Base-by-base conservation (phyloP, 2,329 filamentous ascomycete genomes). In the Trichoderma oligosporum region DNA sequence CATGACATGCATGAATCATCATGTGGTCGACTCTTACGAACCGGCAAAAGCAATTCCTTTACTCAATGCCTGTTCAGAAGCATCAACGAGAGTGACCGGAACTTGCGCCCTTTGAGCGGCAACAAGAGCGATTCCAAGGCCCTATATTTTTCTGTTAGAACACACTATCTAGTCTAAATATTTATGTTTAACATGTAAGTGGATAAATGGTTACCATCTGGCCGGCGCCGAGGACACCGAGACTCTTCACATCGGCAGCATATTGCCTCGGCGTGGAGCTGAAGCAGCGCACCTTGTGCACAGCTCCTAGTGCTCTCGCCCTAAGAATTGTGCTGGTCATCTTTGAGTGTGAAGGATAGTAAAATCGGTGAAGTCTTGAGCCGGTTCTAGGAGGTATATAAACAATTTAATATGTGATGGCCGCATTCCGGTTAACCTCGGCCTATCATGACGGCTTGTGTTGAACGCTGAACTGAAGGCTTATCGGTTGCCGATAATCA, bases 61-160 rank as follows among this genome's bases (percentile, higher is more conserved):
- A 68, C 94, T 87, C 61, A 99, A 80, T 14, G 93, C 89, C 44
- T 86, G 82, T 74, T 96, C 85, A 9, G 88, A 94, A 60, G 76
- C 88, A 72, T 99, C 94, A 60, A 99, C 83, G 38, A 99, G 73
- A 9, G 83, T 91, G 11, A 99, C 93, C 2, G 91, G 88, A 0
- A 99, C 83, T 60, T 85, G 79, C 41, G 93, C 93, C 71, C 79
- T 91, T 63, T 90, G 86, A 41, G 93, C 91, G 49, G 93, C 94
- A 45, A 99, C 93, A 14, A 99, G 84, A 49, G 94, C 94, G 71
- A 99, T 99, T 59, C 94, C 94, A 42, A 99, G 78, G 59, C 94
- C 94, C 93, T 97, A 11, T 4, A 65, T 31, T 14, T 29, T 69
- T n/a, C 69, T 38, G 66, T 63, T 56, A 60, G 31, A 33, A 33